A percentile compares a stretch with the other conserved stretches of the same genome.
Conservation (phyloP, 768 basidiomycete genomes). For the Kondoa malvinella region DNA sequence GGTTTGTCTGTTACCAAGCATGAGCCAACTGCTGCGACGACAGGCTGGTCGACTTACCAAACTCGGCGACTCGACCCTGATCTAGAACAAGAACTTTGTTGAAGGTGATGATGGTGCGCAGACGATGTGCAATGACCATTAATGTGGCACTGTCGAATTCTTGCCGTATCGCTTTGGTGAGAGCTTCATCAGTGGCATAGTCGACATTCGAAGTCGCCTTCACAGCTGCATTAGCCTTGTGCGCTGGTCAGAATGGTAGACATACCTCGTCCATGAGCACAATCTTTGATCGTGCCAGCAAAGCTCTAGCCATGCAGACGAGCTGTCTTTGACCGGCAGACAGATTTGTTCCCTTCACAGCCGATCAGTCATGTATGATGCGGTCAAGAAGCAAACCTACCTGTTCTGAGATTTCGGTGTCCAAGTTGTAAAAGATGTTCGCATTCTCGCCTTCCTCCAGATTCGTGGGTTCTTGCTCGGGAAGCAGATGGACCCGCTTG, state of each 20-base stretch:
- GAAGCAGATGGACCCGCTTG: constrained; percentile 23
- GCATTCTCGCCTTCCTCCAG: constrained; percentile 17
- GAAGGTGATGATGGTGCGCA: constrained; percentile 26
- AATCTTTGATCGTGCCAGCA: constrained; percentile 22
- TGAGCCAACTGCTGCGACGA: neutral
- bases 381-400: neutral
- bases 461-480: constrained; percentile 6
- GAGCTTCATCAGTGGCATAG: constrained; percentile 43
- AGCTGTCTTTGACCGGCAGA: constrained; percentile 21
- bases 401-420: constrained; percentile 18
- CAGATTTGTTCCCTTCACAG: constrained; percentile 16
- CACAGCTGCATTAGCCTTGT: constrained; percentile 36
- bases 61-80: constrained; percentile 23
- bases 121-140: constrained; percentile 24
- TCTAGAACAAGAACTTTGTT: constrained; percentile 25
- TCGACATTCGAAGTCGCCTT: constrained; percentile 30
- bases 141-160: constrained; percentile 26
- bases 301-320: constrained; percentile 28
- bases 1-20: constrained; percentile 15
- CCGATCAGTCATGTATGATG: neutral
- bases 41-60: neutral
- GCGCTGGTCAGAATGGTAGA: constrained; percentile 28
- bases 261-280: constrained; percentile 20
- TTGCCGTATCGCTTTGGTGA: constrained; percentile 21
- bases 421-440: constrained; percentile 16